A percentile compares a stretch with the other conserved stretches of the same genome.
phyloP scores from a whole-genome alignment of 148 eudicot species.

The Vaccinium corymbosum region DNA sequence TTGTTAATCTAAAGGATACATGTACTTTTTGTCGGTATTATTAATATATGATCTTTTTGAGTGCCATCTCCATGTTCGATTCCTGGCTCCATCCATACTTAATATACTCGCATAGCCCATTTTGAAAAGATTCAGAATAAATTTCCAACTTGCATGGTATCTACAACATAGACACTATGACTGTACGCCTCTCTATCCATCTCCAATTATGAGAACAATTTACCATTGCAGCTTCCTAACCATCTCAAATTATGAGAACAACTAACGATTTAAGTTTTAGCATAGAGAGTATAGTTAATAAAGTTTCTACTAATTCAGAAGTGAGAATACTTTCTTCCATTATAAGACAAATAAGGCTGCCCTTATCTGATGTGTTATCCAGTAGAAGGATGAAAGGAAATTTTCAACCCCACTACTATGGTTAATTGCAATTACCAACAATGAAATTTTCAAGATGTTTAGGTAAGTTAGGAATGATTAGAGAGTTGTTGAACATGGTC shows the following conservation, averaged over 20 bases:
- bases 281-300: background rate
- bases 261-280: background rate
- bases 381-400: background rate
- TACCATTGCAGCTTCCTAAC: background rate
- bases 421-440: background rate
- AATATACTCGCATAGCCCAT: background rate
- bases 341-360: background rate
- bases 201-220: background rate
- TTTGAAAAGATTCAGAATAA: background rate
- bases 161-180: background rate
- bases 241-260: background rate
- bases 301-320: background rate
- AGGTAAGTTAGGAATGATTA: background rate
- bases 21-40: too few relatives aligned
- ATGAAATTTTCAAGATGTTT: background rate
- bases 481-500: background rate
- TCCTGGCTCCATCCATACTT: background rate
- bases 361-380: background rate
- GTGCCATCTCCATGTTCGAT: too few relatives aligned
- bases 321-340: background rate
- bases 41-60: too few relatives aligned
- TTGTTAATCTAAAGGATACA: too few relatives aligned
- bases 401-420: background rate
- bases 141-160: background rate
- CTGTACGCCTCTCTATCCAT: background rate